phyloP scores from a whole-genome alignment of 2,329 filamentous ascomycete genomes.

The Iodosphaeria phyllophila region DNA sequence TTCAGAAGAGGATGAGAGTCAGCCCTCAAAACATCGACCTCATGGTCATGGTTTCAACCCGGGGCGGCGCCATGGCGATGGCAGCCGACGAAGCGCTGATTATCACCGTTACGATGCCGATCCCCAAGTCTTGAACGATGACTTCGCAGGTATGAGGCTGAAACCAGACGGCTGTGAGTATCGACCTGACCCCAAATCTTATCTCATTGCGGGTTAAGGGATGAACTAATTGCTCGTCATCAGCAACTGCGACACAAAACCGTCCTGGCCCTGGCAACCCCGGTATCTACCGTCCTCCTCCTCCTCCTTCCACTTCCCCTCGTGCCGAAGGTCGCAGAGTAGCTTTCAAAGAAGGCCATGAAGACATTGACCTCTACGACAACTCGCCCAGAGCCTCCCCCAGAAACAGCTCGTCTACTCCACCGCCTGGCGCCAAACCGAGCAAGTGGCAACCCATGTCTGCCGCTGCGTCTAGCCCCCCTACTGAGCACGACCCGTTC shows the following conservation, averaged over 20 bases:
- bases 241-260: constrained; percentile 19
- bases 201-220: too few species aligned
- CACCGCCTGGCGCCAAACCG: constrained; percentile 36
- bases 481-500: constrained; percentile 86
- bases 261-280: constrained; percentile 41
- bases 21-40: constrained; percentile 14
- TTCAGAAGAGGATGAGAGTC: constrained; percentile 40
- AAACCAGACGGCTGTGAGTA: constrained; percentile 41
- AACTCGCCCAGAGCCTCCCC: constrained; percentile 35
- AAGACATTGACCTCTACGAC: constrained; percentile 68
- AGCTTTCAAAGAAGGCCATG: constrained; percentile 42
- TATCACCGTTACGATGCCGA: constrained; percentile 90
- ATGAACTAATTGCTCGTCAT: too few species aligned
- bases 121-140: constrained; percentile 73
- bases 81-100: constrained; percentile 59
- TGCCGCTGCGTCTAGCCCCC: constrained; percentile 65
- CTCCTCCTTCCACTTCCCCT: constrained; percentile 31
- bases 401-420: constrained; percentile 25
- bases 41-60: constrained; percentile 3
- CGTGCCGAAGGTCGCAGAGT: constrained; percentile 32
- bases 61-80: constrained; percentile 35
- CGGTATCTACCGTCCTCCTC: constrained; percentile 51
- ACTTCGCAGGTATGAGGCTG: constrained; percentile 59
- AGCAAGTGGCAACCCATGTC: constrained; percentile 98
- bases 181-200: neutral